Conservation (phyloP, 495 filamentous ascomycete genomes). For the Daldinia bambusicola region DNA sequence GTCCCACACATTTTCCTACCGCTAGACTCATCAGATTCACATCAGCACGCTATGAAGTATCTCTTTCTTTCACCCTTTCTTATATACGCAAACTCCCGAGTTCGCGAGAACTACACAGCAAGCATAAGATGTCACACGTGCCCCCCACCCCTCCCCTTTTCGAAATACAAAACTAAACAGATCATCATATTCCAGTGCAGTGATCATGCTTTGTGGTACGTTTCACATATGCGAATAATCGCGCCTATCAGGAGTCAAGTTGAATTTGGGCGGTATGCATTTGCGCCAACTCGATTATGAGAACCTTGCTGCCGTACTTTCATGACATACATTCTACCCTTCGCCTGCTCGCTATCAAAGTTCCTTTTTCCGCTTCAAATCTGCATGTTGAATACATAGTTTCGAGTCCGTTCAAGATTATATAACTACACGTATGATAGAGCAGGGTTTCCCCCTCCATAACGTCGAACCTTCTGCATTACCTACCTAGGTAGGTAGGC, state of each 20-base stretch:
- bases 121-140: too few species aligned
- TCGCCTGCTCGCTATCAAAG: slow-evolving; percentile 8
- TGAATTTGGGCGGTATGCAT: not conserved
- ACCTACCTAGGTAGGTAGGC: too few species aligned
- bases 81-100: too few species aligned
- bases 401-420: slow-evolving; percentile 1
- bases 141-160: not conserved
- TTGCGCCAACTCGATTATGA: slow-evolving; percentile 1
- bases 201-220: not conserved
- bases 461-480: too few species aligned
- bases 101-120: too few species aligned
- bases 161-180: not conserved
- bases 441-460: too few species aligned
- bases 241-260: slow-evolving; percentile 5
- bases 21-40: not conserved
- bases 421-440: not conserved
- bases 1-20: not conserved
- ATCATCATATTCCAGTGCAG: not conserved
- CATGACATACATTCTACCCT: slow-evolving; percentile 9
- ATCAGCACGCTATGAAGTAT: not conserved
- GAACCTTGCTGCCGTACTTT: slow-evolving; percentile 4
- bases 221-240: slow-evolving; percentile 14
- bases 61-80: not conserved
- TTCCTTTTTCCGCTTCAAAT: slow-evolving; percentile 15
- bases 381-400: slow-evolving; percentile 45